Evolutionary conservation across 164 flowering plant species (phyloP).

Genomic region (Vitis labrusca): DNA sequence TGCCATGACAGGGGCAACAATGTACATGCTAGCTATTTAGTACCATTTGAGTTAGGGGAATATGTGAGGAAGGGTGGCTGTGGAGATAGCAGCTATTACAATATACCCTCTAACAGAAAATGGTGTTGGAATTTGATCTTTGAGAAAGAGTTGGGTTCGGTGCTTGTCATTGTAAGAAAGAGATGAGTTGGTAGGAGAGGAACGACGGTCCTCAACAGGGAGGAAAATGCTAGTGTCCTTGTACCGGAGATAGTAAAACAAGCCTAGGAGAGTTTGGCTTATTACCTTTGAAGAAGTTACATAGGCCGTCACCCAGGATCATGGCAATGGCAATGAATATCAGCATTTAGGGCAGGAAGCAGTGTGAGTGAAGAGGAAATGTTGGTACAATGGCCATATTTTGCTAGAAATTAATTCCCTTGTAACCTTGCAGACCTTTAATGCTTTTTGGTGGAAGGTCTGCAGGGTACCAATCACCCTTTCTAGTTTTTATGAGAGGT

Average conservation of each 20-base stretch:
- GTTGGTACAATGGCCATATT: too few species aligned
- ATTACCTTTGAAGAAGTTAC: conserved; percentile 51
- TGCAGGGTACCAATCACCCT: conserved; percentile 40
- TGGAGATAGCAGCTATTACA: conserved; percentile 33
- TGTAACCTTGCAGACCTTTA: conserved; percentile 44
- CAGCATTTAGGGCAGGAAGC: conserved; percentile 8
- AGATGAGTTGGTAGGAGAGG: conserved; percentile 5
- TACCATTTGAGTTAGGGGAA: conserved; percentile 51
- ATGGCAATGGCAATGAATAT: conserved; percentile 51
- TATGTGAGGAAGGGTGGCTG: conserved; percentile 32
- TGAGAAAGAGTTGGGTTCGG: conserved; percentile 33
- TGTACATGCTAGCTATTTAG: conserved; percentile 32
- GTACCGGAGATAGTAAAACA: conserved; percentile 18
- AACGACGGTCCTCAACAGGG: conserved; percentile 13
- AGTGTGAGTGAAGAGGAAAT: neutral
- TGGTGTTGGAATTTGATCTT: conserved; percentile 40
- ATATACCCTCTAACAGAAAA: conserved; percentile 30
- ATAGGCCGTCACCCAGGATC: conserved; percentile 53
- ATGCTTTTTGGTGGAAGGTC: conserved; percentile 20
- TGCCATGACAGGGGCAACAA: conserved; percentile 43
- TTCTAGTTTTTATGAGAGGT: conserved; percentile 37
- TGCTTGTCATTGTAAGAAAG: conserved; percentile 29
- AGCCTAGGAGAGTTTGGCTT: conserved; percentile 22
- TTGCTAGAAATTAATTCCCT: conserved; percentile 11
- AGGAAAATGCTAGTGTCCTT: conserved; percentile 5